Evolutionary conservation across 805 yeast species (phyloP), one percentile per base, ranked within the genome.

Genomic region (Zygosaccharomyces gambellarensis): DNA sequence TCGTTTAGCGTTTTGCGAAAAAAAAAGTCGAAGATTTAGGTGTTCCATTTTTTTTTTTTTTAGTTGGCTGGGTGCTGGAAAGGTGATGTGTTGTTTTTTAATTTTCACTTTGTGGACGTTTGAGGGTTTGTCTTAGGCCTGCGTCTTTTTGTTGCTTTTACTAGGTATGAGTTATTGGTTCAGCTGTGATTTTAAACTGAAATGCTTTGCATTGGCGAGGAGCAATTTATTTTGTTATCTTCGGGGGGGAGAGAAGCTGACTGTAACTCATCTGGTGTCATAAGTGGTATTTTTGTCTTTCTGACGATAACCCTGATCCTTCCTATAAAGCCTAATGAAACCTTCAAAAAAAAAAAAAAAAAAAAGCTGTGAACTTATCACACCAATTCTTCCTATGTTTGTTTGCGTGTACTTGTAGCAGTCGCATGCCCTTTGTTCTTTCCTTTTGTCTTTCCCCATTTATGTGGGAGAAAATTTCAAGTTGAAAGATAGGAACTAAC

Each of bases 141-240:
- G 38, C 22, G 38, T 34, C 36, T 4, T n/a, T 32, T 34, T 14
- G 17, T 14, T 10, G 38, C 17, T 17, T 17, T 34, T 14, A 14
- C 38, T 34, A 14, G 2, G 5, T 14, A 11, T 17, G 23, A 34
- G 38, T 34, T 6, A 17, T 17, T 17, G 38, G 4, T 8, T 14
- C 10, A 14, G 11, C 19, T 4, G 11, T n/a, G 28, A 25, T 14
- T 14, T 34, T 11, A 34, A 3, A 3, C 38, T 34, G 19, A 7
- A 43, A 34, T 43, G 40, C 40, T 36, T 43, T 28, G 28, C 32
- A 22, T 32, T 19, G 22, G 12, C 51, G 52, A 54, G 61, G 68
- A 65, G 56, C 68, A 63, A 65, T 65, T 65, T 49, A 48, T 9
- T 64, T 65, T 64, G 67, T 53, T 36, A 45, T 63, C 67, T 58